Evolutionary conservation across 495 filamentous ascomycete species (phyloP).

Genomic region (Podospora pseudocomata): DNA sequence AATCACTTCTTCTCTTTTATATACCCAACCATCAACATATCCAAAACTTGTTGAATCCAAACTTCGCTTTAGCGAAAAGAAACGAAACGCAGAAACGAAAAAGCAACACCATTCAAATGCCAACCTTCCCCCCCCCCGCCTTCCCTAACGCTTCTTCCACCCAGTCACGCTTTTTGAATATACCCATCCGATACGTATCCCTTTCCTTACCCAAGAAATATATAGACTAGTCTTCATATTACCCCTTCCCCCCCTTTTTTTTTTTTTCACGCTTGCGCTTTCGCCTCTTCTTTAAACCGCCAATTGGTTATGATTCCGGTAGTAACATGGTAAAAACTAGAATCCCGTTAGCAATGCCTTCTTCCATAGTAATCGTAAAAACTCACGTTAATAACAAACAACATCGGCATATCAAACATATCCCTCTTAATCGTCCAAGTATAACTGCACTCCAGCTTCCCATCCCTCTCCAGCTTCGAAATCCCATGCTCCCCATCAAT

Average conservation of each 20-base stretch:
- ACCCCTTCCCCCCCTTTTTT: neutral
- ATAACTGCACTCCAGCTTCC: constrained; percentile 89
- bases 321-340: constrained; percentile 52
- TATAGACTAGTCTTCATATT: neutral
- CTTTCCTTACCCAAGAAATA: neutral
- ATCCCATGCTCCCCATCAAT: constrained; percentile 77
- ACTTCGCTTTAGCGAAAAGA: neutral
- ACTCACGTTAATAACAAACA: constrained; percentile 96
- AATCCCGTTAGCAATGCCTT: neutral
- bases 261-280: neutral
- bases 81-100: neutral
- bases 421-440: constrained; percentile 96
- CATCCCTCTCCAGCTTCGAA: constrained; percentile 74
- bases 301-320: constrained; percentile 46
- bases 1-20: too few species aligned
- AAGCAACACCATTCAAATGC: neutral
- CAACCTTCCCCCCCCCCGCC: too few species aligned
- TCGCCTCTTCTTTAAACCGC: constrained; percentile 34
- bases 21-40: neutral
- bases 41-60: neutral
- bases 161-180: neutral
- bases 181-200: neutral
- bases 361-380: neutral
- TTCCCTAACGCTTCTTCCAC: too few species aligned
- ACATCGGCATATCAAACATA: constrained; percentile 97